Base-by-base conservation (phyloP, 2,329 filamentous ascomycete species). In the Didymella arachidicola region DNA sequence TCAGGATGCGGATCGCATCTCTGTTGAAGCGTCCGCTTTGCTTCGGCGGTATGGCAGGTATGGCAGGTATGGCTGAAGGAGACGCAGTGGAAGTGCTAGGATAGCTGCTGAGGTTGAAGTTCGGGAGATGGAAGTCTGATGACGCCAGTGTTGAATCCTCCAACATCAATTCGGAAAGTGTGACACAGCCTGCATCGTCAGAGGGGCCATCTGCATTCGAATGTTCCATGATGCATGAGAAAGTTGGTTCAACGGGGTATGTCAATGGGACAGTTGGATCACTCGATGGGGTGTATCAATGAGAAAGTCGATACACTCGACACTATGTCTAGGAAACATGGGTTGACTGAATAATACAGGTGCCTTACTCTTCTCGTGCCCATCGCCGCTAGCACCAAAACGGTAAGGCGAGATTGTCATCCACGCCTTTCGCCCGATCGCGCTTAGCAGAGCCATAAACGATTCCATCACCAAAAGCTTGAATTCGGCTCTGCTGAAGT, bases 1-100 rank as follows among this genome's bases (percentile, higher is more conserved):
- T 68, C 51, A 71, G 36, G 0, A 60, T 60, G 34, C 63, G 60
- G 25, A 71, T 61, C 8, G 68, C 64, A 46, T 63, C 60, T 45
- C 56, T 50, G 10, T 62, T 68, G 48, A 70, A 69, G 6, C 68
- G 65, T 11, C n/a, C 48, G 22, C 57, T 53, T 46, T 38, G 43
- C 43, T 60, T 60, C 3, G 57, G 52, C 36, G 22, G 34, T 27
- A 54, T 27, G 41, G 11, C 5, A 11, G 16, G 36, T 38, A 6
- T 38, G 3, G 14, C 7, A 18, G 29, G 12, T 1, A 7, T 25
- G 44, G 18, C 27, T 11, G 18, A 25, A 6, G 19, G 19, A 7
- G 39, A 42, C 12, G 19, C 10, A 42, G 39, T 16, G 11, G 11
- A 25, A 18, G 39, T 18, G 29, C 29, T 34, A 11, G 44, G 44